A percentile compares a stretch with the other conserved stretches of the same genome.
Evolutionary conservation across 1,284 basidiomycete genomes (phyloP).

Genomic region (Leccinum pachyderme): DNA sequence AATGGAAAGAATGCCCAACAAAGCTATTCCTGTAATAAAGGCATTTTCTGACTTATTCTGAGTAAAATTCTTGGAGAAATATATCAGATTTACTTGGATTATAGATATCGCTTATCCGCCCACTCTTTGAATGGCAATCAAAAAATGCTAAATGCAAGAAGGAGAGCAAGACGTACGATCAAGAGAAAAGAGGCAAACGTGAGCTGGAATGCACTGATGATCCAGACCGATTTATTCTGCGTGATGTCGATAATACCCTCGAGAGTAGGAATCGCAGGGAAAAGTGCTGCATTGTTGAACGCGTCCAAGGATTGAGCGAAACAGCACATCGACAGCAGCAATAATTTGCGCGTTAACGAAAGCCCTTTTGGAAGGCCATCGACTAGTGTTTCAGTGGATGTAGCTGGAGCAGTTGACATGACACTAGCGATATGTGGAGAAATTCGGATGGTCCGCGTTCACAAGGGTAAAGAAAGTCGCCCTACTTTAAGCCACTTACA

Average conservation of each 20-base stretch:
- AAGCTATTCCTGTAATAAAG: slow-evolving; percentile 34
- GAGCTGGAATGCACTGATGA: slow-evolving; percentile 41
- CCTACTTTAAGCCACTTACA: not conserved
- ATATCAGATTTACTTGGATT: slow-evolving; percentile 22
- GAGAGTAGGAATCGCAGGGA: slow-evolving; percentile 41
- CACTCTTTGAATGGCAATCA: slow-evolving; percentile 26
- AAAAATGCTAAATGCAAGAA: slow-evolving; percentile 15
- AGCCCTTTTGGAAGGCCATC: slow-evolving; percentile 15
- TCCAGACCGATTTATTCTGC: slow-evolving; percentile 43
- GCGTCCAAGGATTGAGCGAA: slow-evolving; percentile 47
- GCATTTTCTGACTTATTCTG: slow-evolving; percentile 16
- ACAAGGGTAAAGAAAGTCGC: not conserved
- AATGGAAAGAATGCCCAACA: slow-evolving; percentile 39
- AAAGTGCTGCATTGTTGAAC: slow-evolving; percentile 48
- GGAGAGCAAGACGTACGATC: slow-evolving; percentile 31
- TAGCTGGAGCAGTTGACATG: slow-evolving; percentile 11
- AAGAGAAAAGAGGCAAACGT: slow-evolving; percentile 45
- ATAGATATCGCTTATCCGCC: slow-evolving; percentile 34
- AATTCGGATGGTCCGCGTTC: slow-evolving; percentile 1
- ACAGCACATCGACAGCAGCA: slow-evolving; percentile 44
- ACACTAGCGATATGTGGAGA: not conserved
- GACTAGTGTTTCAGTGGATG: slow-evolving; percentile 27
- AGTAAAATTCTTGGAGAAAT: not conserved
- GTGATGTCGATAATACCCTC: slow-evolving; percentile 51
- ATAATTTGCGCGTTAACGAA: slow-evolving; percentile 29